Evolutionary conservation across 1,284 basidiomycete species (phyloP).

Genomic region (Rhodotorula sp.): DNA sequence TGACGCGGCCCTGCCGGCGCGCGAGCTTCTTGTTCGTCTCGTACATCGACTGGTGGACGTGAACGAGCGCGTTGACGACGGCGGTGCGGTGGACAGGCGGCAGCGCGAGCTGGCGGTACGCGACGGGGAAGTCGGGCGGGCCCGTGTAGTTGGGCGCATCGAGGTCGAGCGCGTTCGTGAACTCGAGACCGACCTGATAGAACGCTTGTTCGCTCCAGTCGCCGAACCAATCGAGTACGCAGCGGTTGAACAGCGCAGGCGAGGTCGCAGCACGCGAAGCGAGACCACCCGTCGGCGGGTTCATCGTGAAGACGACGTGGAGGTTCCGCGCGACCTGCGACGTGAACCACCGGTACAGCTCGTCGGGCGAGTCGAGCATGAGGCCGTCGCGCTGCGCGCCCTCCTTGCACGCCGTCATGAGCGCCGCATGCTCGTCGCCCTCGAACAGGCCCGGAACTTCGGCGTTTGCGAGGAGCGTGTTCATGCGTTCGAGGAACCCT

Average conservation of each 20-base stretch:
- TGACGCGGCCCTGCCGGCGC: conserved; percentile 87
- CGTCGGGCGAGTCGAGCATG: conserved; percentile 97
- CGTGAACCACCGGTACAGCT: conserved; percentile 95
- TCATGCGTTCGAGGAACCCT: conserved; percentile 98
- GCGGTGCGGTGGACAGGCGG: conserved; percentile 83
- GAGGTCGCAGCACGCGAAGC: conserved; percentile 95
- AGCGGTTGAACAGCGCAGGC: conserved; percentile 96
- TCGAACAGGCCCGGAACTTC: conserved; percentile 99
- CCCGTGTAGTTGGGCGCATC: conserved; percentile 77
- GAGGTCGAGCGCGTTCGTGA: conserved; percentile 86
- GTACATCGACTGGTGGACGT: conserved; percentile 88
- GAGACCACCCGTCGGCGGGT: conserved; percentile 70
- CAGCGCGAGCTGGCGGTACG: conserved; percentile 75
- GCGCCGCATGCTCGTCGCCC: conserved; percentile 91
- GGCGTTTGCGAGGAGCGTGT: conserved; percentile 97
- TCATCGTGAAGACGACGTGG: conserved; percentile 99
- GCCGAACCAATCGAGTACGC: conserved; percentile 97
- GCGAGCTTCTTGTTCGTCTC: conserved; percentile 85
- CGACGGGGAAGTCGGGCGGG: conserved; percentile 79
- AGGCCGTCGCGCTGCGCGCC: conserved; percentile 95
- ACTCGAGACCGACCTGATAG: conserved; percentile 94
- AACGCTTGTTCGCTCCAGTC: conserved; percentile 98
- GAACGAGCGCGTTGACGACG: conserved; percentile 89
- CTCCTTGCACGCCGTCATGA: conserved; percentile 99
- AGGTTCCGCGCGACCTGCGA: conserved; percentile 94